Evolutionary conservation across 2,329 filamentous ascomycete species (phyloP).

Genomic region (Monilinia fructigena): DNA sequence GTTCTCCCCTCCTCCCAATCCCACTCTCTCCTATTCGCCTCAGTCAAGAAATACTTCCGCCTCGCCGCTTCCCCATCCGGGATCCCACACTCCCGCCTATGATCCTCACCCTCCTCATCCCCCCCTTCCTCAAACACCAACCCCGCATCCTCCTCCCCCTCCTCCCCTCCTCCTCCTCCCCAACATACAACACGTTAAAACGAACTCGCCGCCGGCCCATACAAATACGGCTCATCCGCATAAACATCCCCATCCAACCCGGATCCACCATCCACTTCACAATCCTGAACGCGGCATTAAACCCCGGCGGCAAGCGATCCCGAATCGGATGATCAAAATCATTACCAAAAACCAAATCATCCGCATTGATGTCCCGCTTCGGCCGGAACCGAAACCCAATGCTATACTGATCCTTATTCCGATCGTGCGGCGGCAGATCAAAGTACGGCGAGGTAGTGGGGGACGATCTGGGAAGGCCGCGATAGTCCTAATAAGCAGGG

Average conservation of each 20-base stretch:
- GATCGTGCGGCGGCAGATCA: conserved; percentile 61
- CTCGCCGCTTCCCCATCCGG: conserved; percentile 46
- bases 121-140: conserved; percentile 42
- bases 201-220: conserved; percentile 75
- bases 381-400: conserved; percentile 77
- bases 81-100: conserved; percentile 41
- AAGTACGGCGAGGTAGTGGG: conserved; percentile 77
- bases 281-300: conserved; percentile 78
- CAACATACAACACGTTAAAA: conserved; percentile 79
- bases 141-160: conserved; percentile 26
- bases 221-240: conserved; percentile 81
- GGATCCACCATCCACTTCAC: conserved; percentile 92
- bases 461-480: conserved; percentile 69
- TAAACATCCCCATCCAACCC: conserved; percentile 84
- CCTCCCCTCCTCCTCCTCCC: conserved; percentile 45
- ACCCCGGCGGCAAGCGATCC: conserved; percentile 81
- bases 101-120: conserved; percentile 45
- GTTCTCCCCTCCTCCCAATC: conserved; percentile 60
- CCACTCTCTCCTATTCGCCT: conserved; percentile 55
- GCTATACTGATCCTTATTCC: conserved; percentile 75
- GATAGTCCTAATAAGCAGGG: conserved; percentile 46
- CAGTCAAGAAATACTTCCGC: conserved; percentile 60
- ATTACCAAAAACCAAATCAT: conserved; percentile 85
- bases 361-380: conserved; percentile 45
- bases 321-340: conserved; percentile 92